Evolutionary conservation across 768 basidiomycete genomes (phyloP), one percentile per base, ranked within the genome.

Genomic region (Rhodotorula kratochvilovae): DNA sequence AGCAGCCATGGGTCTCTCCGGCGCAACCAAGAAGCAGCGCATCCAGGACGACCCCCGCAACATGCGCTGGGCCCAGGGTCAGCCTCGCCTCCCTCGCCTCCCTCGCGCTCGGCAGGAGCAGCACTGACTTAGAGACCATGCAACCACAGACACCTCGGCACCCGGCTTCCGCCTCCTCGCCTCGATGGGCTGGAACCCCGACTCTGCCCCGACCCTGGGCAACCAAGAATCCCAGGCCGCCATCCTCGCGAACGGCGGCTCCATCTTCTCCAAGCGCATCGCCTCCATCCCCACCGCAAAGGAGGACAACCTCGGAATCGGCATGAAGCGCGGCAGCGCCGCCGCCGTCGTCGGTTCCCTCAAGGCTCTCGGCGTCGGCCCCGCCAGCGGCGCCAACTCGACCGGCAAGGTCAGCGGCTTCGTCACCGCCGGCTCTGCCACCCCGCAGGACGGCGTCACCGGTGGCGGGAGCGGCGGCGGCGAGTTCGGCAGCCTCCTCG

Each of bases 151-250:
- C 64, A 71, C 70, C 17, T 35, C 36, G 21, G 71, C 71, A 15
- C 76, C 76, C 10, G 76, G 76, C 25, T 75, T 74, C 68, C 67
- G 70, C 17, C 61, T 77, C 10, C 66, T 77, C 54, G 64, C 69
- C 25, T 76, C 74, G 25, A 77, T 77, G 76, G 76, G 76, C 58
- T 77, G 74, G 74, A 70, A 73, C 29, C 72, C 74, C 21, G 42
- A 67, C 16, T 43, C 53, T 25, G 58, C 54, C 55, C 68, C 72
- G 21, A 39, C 36, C 1, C 67, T 72, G 33, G 71, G 71, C 25
- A 68, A 68, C 57, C 51, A 42, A 12, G 46, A 63, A 36, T 72
- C 68, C 16, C 70, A 73, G 17, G 70, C 68, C 29, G 57, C 68
- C 51, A 75, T 75, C 61, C 8, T 58, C 55, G 72, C 69, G 25